These are phyloP conservation scores for Herpetospermum pedunculosum DNA, from an alignment of 306 rosid genomes.

Conservation along the genomic window DNA sequence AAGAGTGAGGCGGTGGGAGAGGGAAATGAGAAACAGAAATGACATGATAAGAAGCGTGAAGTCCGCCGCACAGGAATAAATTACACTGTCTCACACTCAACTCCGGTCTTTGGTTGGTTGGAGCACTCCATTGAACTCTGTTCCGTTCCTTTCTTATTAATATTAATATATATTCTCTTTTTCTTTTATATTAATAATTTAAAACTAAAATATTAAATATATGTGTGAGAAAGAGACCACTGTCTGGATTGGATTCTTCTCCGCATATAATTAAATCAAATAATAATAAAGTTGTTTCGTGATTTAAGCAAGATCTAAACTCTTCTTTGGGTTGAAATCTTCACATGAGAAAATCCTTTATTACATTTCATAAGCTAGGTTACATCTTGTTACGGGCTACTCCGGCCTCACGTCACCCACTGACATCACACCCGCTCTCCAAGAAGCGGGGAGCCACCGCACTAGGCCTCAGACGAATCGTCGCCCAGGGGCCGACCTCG, in stretches of 20 bases:
- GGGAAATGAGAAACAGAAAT: neutral
- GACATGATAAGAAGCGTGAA: neutral
- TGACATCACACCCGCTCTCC: too few relatives aligned
- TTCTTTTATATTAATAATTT: neutral
- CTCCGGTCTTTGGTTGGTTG: neutral
- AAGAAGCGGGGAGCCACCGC: too few relatives aligned
- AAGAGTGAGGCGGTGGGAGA: neutral
- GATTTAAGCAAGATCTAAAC: neutral
- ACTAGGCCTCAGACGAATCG: too few relatives aligned
- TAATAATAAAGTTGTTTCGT: neutral
- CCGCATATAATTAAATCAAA: neutral
- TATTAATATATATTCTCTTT: neutral
- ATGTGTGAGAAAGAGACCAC: neutral
- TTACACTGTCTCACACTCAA: neutral
- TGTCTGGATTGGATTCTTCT: neutral
- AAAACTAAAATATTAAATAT: neutral
- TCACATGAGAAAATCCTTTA: neutral
- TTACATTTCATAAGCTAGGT: neutral
- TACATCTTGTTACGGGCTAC: too few relatives aligned
- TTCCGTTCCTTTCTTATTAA: neutral
- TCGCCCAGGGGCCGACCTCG: too few relatives aligned
- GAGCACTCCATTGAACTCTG: neutral
- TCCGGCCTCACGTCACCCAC: too few relatives aligned
- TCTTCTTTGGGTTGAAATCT: neutral
- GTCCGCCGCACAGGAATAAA: neutral